Percentiles rank a stretch among this genome's conserved stretches.
Evolutionary conservation across 176 grass and related monocot genomes (phyloP).

Genomic region (Eleusine coracana): DNA sequence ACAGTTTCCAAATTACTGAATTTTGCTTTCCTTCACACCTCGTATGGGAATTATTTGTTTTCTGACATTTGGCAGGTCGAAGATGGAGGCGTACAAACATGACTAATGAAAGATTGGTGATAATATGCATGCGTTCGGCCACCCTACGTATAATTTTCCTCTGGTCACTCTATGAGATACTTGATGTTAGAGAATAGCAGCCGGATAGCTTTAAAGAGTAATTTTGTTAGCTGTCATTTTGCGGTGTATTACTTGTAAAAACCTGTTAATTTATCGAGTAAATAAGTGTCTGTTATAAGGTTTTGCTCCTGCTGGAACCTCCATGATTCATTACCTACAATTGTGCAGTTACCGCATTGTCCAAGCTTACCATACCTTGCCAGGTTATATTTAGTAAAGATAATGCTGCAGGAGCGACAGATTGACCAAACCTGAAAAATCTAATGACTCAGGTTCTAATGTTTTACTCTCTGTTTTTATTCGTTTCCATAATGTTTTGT

Average conservation of each 20-base stretch:
- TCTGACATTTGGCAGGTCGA: slow-evolving; percentile 36
- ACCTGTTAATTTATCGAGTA: slow-evolving; percentile 2
- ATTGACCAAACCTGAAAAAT: not conserved
- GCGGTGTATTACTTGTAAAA: slow-evolving; percentile 39
- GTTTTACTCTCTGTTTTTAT: not conserved
- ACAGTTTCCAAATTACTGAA: not conserved
- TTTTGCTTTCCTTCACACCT: not conserved
- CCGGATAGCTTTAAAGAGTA: not conserved
- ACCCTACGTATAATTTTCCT: slow-evolving; percentile 34
- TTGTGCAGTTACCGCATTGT: not conserved
- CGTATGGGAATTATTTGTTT: slow-evolving; percentile 16
- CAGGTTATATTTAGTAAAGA: not conserved
- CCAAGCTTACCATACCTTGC: not conserved
- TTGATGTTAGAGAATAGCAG: slow-evolving; percentile 33
- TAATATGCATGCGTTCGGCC: slow-evolving; percentile 26
- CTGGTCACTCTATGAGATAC: slow-evolving; percentile 41
- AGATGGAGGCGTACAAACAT: slow-evolving; percentile 35
- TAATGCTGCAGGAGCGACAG: slow-evolving; percentile 8
- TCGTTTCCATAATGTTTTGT: not conserved
- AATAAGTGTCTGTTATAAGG: not conserved
- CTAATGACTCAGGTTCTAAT: not conserved
- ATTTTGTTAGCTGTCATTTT: slow-evolving; percentile 6
- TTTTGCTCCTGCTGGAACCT: slow-evolving; percentile 3
- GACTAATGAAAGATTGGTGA: slow-evolving; percentile 33
- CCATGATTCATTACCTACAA: slow-evolving; percentile 19